phyloP scores from a whole-genome alignment of 164 flowering plant species.

The Vitis riparia region DNA sequence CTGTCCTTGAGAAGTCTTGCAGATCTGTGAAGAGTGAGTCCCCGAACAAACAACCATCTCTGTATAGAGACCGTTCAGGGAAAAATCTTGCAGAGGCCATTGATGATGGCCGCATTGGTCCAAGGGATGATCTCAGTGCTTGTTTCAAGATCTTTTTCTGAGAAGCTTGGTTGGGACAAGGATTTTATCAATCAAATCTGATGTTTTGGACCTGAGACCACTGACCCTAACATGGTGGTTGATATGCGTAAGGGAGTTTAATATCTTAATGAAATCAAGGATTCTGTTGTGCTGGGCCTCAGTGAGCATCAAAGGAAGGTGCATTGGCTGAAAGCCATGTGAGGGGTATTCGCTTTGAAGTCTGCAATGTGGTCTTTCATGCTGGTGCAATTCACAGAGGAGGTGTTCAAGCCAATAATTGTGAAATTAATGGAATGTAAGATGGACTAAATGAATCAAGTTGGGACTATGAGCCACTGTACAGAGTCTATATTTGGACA shows the following conservation, averaged over 20 bases:
- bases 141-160: conserved; percentile 47
- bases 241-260: conserved; percentile 69
- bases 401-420: conserved; percentile 42
- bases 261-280: conserved; percentile 61
- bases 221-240: conserved; percentile 66
- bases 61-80: conserved; percentile 56
- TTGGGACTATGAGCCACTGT: too few species aligned
- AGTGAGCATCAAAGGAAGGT: conserved; percentile 62
- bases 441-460: too few species aligned
- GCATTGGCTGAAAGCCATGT: conserved; percentile 47
- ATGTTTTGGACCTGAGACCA: conserved; percentile 63
- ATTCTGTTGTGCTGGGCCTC: conserved; percentile 61
- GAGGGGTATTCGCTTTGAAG: conserved; percentile 52
- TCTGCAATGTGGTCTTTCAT: conserved; percentile 57
- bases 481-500: too few species aligned
- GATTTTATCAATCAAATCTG: conserved; percentile 58
- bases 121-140: conserved; percentile 52
- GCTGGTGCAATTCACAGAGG: conserved; percentile 62
- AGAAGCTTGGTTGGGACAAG: conserved; percentile 59
- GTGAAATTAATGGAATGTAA: too few species aligned
- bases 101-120: conserved; percentile 58
- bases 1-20: conserved; percentile 47
- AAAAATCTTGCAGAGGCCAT: conserved; percentile 52
- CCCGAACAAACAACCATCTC: conserved; percentile 56
- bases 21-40: conserved; percentile 58